Base-by-base conservation (phyloP, 805 yeast species). In the Debaryomyces castellii region DNA sequence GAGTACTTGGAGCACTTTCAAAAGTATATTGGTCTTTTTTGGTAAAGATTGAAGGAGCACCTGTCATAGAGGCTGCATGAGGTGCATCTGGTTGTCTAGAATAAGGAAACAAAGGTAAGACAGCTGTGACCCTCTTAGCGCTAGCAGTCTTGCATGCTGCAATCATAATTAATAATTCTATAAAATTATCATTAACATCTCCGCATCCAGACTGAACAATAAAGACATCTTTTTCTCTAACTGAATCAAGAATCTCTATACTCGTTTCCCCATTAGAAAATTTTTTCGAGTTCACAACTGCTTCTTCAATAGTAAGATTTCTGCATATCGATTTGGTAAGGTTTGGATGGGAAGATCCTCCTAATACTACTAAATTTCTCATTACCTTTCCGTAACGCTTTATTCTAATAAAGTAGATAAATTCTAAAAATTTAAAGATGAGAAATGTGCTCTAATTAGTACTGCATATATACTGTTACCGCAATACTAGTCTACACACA, bases 61-160 rank as follows among this genome's bases (percentile, higher is more conserved):
- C 94, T 30, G 80, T 78, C 59, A 79, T 78, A 39, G 59, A 55
- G 4, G 71, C 70, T 46, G 87, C 82, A 59, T 86, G 87, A 25
- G 96, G 96, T 30, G 89, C 82, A 65, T 92, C 98, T 3, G 97
- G 96, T 66, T 94, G 99, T 59, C 99, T 78, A 2, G 96, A 87
- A 63, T 94, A 94, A 22, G 98, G 97, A 66, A 94, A 94, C 49
- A 90, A 75, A 3, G 99, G 99, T 64, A 88, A 73, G 24, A 90
- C 96, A 0, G 92, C 96, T 2, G 96, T 89, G 37, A 90, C 96
- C 47, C 92, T 76, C 47, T 80, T 81, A 11, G 97, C 96, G 47
- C 92, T 83, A 2, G 97, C 95, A 40, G 89, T 84, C 58, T 91
- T 91, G 67, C 96, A 89, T 2, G 97, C 97, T n/a, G 91, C 83